These are phyloP conservation scores for Triangularia verruculosa DNA, from an alignment of 2,329 filamentous ascomycete genomes.

Conservation along the genomic window DNA sequence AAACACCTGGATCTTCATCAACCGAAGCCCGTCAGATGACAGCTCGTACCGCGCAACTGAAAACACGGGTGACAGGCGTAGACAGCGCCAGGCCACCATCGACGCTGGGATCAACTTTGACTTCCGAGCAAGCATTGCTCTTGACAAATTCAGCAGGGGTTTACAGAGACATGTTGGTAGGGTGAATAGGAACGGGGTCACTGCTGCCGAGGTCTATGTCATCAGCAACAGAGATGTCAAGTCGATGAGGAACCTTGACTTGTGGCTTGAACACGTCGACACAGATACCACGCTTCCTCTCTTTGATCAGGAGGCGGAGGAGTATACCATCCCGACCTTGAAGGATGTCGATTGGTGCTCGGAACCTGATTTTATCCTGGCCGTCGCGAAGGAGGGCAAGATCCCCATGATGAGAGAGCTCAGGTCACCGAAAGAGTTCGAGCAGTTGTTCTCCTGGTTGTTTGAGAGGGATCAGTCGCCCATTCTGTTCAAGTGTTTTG, in stretches of 20 bases:
- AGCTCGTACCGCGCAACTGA: conserved; percentile 30
- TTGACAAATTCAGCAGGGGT: conserved; percentile 38
- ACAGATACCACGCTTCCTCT: conserved; percentile 37
- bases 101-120: conserved; percentile 20
- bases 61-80: conserved; percentile 32
- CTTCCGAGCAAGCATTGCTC: conserved; percentile 33
- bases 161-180: conserved; percentile 38
- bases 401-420: conserved; percentile 5
- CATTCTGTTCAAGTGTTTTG: conserved; percentile 14
- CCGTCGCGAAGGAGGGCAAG: conserved; percentile 7
- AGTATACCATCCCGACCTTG: conserved; percentile 34
- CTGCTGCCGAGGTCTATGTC: conserved; percentile 41
- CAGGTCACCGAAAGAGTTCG: conserved; percentile 22
- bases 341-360: conserved; percentile 22
- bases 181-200: conserved; percentile 36
- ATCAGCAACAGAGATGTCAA: conserved; percentile 41
- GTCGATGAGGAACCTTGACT: conserved; percentile 37
- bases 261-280: conserved; percentile 41
- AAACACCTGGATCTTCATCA: conserved; percentile 40
- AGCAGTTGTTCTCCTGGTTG: conserved; percentile 17
- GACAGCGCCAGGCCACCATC: conserved; percentile 20
- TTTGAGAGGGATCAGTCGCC: conserved; percentile 10
- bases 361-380: not conserved
- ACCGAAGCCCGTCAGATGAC: conserved; percentile 32
- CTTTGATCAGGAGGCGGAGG: conserved; percentile 34